Conservation (phyloP, 2,329 filamentous ascomycete genomes). For the Neonectria neomacrospora region DNA sequence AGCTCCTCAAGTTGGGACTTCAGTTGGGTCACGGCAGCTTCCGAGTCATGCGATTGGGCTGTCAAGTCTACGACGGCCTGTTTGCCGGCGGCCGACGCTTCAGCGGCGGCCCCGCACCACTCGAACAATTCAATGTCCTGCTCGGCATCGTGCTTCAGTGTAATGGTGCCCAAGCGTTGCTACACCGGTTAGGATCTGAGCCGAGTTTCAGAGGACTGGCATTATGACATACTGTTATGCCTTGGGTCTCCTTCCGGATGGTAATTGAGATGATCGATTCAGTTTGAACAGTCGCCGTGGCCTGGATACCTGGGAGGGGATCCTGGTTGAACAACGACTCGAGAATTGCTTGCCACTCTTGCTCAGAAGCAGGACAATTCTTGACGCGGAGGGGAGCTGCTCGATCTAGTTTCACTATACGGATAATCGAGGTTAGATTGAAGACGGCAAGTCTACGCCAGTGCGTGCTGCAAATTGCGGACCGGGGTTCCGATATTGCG, state of each 20-base stretch:
- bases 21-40: slow-evolving; percentile 67
- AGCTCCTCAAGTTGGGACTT: slow-evolving; percentile 74
- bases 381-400: slow-evolving; percentile 63
- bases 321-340: slow-evolving; percentile 65
- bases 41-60: slow-evolving; percentile 58
- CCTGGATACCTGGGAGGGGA: slow-evolving; percentile 65
- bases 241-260: slow-evolving; percentile 72
- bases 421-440: slow-evolving; percentile 37
- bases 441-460: slow-evolving; percentile 29
- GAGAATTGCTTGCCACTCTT: slow-evolving; percentile 76
- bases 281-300: slow-evolving; percentile 67
- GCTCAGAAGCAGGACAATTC: slow-evolving; percentile 64
- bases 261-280: slow-evolving; percentile 67
- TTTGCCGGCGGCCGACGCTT: slow-evolving; percentile 58
- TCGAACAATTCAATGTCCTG: slow-evolving; percentile 73
- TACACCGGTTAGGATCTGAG: slow-evolving; percentile 48
- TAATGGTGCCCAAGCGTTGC: slow-evolving; percentile 77
- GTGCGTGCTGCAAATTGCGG: slow-evolving; percentile 33
- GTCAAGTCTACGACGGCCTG: slow-evolving; percentile 56
- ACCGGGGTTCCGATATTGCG: slow-evolving; percentile 33
- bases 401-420: slow-evolving; percentile 66
- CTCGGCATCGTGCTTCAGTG: slow-evolving; percentile 64
- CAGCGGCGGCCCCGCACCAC: slow-evolving; percentile 73
- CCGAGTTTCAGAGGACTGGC: slow-evolving; percentile 25
- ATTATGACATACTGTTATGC: slow-evolving; percentile 69